Evolutionary conservation across 1,284 basidiomycete species (phyloP).

Genomic region (Malassezia slooffiae): DNA sequence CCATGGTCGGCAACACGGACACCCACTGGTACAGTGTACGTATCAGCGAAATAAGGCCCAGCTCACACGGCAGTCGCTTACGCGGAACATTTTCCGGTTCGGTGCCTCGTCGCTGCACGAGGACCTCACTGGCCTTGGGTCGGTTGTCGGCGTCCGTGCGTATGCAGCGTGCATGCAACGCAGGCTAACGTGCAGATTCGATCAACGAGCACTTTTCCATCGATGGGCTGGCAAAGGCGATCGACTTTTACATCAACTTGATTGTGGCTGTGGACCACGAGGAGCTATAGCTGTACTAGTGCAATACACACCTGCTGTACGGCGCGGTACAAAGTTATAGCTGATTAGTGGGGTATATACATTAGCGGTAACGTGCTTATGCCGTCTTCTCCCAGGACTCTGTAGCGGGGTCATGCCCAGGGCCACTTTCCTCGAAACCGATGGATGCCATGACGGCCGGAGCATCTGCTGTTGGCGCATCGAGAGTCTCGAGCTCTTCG

Average conservation of each 20-base stretch:
- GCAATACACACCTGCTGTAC: no score
- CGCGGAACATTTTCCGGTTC: conserved; percentile 54
- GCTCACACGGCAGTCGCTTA: conserved; percentile 47
- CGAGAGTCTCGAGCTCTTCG: conserved; percentile 71
- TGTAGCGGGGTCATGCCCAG: no score
- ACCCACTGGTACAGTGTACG: conserved; percentile 51
- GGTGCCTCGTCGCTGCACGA: conserved; percentile 29
- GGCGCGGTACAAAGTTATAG: no score
- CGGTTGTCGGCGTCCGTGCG: conserved; percentile 50
- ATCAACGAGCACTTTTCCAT: conserved; percentile 53
- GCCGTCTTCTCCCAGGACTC: no score
- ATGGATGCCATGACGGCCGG: conserved; percentile 37
- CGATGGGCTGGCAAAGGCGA: conserved; percentile 48
- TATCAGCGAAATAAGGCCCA: neutral
- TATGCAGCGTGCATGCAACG: no score
- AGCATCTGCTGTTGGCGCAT: conserved; percentile 65
- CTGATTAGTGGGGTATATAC: no score
- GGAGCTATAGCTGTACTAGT: conserved; percentile 6
- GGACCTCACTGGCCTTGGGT: conserved; percentile 46
- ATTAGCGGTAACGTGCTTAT: no score
- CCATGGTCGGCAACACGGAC: conserved; percentile 54
- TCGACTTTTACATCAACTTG: conserved; percentile 51
- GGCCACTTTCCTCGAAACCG: conserved; percentile 21
- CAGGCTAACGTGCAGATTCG: conserved; percentile 49
- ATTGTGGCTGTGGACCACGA: conserved; percentile 49